phyloP scores from a whole-genome alignment of 257 asterid species.

The Fraxinus excelsior region DNA sequence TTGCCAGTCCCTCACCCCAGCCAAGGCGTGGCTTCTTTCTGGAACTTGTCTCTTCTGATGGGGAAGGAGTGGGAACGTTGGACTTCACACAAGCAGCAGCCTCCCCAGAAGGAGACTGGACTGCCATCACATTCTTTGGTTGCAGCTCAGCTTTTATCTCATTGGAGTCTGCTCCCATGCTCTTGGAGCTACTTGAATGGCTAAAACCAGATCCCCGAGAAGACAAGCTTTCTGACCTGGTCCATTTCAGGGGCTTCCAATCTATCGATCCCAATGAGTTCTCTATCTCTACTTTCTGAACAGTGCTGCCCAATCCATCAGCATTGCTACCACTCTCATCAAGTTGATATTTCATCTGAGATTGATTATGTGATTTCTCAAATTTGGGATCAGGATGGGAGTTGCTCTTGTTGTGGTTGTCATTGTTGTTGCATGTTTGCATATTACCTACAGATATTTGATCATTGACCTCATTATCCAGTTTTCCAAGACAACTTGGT shows the following conservation, averaged over 20 bases:
- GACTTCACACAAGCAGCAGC: conserved; percentile 45
- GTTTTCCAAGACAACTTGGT: conserved; percentile 63
- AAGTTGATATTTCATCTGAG: conserved; percentile 51
- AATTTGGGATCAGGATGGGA: conserved; percentile 38
- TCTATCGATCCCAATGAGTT: conserved; percentile 55
- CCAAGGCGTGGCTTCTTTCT: conserved; percentile 96
- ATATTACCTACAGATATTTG: conserved; percentile 60
- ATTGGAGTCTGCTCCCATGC: conserved; percentile 44
- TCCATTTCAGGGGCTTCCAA: conserved; percentile 65
- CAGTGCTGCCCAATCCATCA: conserved; percentile 35
- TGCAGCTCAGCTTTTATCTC: conserved; percentile 44
- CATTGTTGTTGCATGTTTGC: conserved; percentile 34
- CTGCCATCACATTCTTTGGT: conserved; percentile 32
- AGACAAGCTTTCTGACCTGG: conserved; percentile 56
- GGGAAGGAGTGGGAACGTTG: conserved; percentile 36
- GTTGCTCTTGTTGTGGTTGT: conserved; percentile 26
- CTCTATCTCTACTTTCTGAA: conserved; percentile 60
- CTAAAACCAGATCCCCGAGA: conserved; percentile 57
- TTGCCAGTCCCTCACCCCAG: conserved; percentile 99
- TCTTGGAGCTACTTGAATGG: conserved; percentile 56
- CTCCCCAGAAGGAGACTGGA: conserved; percentile 31
- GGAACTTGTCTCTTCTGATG: conserved; percentile 60
- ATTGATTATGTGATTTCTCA: conserved; percentile 40
- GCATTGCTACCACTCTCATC: conserved; percentile 41
- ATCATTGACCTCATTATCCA: conserved; percentile 41